phyloP scores from a whole-genome alignment of 306 rosid species.

The Vicia faba region DNA sequence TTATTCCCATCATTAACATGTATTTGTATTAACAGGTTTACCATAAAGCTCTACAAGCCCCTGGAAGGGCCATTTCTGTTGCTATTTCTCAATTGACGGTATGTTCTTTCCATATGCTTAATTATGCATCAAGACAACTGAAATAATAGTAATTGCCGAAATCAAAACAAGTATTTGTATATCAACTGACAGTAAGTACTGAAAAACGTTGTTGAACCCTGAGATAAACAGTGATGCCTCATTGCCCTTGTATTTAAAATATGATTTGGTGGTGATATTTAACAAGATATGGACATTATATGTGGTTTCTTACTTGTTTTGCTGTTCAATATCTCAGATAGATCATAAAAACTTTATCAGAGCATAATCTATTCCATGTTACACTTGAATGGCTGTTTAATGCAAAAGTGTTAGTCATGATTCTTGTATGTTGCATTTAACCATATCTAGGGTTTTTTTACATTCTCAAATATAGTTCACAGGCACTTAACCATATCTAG shows the following conservation, averaged over 20 bases:
- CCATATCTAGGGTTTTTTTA: no score
- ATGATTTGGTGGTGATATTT: no score
- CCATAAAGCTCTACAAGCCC: constrained; percentile 99
- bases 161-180: constrained; percentile 2
- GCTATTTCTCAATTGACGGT: constrained; percentile 85
- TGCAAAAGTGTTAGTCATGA: no score
- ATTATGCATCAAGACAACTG: neutral
- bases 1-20: constrained; percentile 30
- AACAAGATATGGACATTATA: no score
- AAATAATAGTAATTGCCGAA: neutral
- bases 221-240: constrained; percentile 15
- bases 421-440: no score
- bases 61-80: constrained; percentile 96
- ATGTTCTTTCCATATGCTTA: constrained; percentile 16
- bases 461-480: no score
- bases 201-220: constrained; percentile 6
- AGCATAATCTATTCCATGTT: no score
- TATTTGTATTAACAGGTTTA: constrained; percentile 61
- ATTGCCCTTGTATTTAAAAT: neutral
- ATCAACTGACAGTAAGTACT: neutral
- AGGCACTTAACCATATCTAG: no score
- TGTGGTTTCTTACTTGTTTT: no score
- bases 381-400: no score
- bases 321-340: no score
- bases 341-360: no score